A percentile compares a stretch with the other conserved stretches of the same genome.
Conservation (phyloP, 176 grass and related monocot species). For the Hordeum marinum region DNA sequence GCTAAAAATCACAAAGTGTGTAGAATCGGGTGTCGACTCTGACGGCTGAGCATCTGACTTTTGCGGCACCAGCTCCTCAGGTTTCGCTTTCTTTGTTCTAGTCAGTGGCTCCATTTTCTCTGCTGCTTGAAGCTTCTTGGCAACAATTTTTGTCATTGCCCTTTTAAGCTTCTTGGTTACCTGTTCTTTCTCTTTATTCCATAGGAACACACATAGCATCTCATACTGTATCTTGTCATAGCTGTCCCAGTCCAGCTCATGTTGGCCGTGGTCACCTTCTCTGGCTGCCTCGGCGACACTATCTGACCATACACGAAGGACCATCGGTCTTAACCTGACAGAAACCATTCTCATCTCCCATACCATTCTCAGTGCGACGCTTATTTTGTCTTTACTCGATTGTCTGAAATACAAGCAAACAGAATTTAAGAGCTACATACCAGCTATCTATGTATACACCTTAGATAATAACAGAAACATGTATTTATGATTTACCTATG, state of each 20-base stretch:
- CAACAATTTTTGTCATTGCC: constrained; percentile 18
- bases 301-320: constrained; percentile 50
- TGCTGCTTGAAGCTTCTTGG: constrained; percentile 17
- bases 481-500: constrained; percentile 48
- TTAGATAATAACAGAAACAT: no score
- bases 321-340: constrained; percentile 36
- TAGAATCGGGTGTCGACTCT: no score
- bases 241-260: constrained; percentile 66
- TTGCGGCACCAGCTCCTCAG: constrained; percentile 16
- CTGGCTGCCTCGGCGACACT: constrained; percentile 63
- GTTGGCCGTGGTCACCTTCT: constrained; percentile 41
- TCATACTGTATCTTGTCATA: constrained; percentile 56
- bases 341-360: constrained; percentile 51
- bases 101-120: constrained; percentile 20
- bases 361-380: constrained; percentile 45
- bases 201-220: constrained; percentile 37
- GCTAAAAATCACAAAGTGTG: no score
- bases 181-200: constrained; percentile 33
- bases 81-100: constrained; percentile 12
- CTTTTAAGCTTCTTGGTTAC: constrained; percentile 37
- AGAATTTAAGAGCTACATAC: neutral
- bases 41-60: constrained; percentile 2
- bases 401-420: constrained; percentile 39
- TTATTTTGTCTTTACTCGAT: constrained; percentile 60
- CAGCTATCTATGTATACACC: no score